These are phyloP conservation scores for Globisporangium recalcitrans DNA, from an alignment of 352 stramenopile species.

Conservation along the genomic window DNA sequence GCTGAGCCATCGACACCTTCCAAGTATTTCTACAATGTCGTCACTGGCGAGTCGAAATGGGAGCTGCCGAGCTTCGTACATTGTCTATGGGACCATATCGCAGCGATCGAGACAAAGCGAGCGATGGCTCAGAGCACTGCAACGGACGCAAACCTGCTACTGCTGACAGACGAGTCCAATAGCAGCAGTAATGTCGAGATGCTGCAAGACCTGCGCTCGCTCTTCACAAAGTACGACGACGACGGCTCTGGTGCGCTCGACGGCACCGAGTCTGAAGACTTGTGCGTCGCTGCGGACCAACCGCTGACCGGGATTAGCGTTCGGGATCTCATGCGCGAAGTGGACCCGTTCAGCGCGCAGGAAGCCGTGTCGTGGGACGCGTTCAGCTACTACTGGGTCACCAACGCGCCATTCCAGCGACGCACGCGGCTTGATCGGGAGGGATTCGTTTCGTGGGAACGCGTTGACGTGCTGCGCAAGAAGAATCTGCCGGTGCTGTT, in stretches of 20 bases:
- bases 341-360: slow-evolving; percentile 31
- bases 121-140: neutral
- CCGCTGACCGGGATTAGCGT: slow-evolving; percentile 23
- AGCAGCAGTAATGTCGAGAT: slow-evolving; percentile 21
- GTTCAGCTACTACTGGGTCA: slow-evolving; percentile 43
- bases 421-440: slow-evolving; percentile 24
- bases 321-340: slow-evolving; percentile 32
- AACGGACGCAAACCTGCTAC: neutral
- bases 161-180: slow-evolving; percentile 14
- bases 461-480: slow-evolving; percentile 30
- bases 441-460: slow-evolving; percentile 34
- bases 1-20: slow-evolving; percentile 7
- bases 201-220: slow-evolving; percentile 35
- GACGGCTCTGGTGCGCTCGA: slow-evolving; percentile 47
- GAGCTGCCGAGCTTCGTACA: slow-evolving; percentile 35
- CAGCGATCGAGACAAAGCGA: slow-evolving; percentile 20
- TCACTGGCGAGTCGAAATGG: slow-evolving; percentile 52
- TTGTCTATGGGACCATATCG: slow-evolving; percentile 28
- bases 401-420: slow-evolving; percentile 46
- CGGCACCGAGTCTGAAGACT: slow-evolving; percentile 44
- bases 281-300: slow-evolving; percentile 52
- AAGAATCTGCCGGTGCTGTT: slow-evolving; percentile 22
- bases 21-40: slow-evolving; percentile 46
- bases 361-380: slow-evolving; percentile 43
- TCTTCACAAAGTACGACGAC: slow-evolving; percentile 61